Evolutionary conservation across 129 eudicot species (phyloP), one percentile per base, ranked within the genome.

Genomic region (Scalesia atractyloides): DNA sequence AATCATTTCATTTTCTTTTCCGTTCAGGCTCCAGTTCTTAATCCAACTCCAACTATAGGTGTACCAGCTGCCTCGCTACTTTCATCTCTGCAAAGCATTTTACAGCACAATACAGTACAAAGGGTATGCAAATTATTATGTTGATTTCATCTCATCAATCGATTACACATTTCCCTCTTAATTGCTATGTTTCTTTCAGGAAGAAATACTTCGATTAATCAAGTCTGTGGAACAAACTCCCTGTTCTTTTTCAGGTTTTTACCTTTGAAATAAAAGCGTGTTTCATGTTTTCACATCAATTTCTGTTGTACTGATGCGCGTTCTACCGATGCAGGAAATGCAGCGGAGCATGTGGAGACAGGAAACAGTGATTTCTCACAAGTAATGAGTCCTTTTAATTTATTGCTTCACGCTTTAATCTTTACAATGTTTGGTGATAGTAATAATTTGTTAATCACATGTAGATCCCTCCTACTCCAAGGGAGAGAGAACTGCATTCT

Each of bases 51-150:
- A 60, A 84, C 69, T 82, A 64, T 86, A 64, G 67, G 72, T 63
- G 56, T 85, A 73, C 59, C 89, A 50, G 88, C 88, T 70, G 73
- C 86, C 72, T 76, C 88, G 37, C 57, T 92, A 57, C 90, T 92
- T 79, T 96, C 91, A 58, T 85, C 90, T 51, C 75, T 92, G 80
- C 96, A 89, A 66, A 82, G 56, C 54, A 87, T 92, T 52, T 77
- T 92, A 75, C 98, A 92, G 77, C 96, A 92, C 65, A 92, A 87
- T 66, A 68, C 69, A 11, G 22, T 66, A 80, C 91, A 89, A 84
- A 82, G 86, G 84, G 98, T 92, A 89, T 62, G 75, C 61, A 68
- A 36, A 37, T 82, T 5, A 49, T 73, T 33, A 68, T 54, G 54
- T 64, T 68, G 69, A 69, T 51, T 67, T 41, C 26, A 30, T 39